These are phyloP conservation scores for Mariannaea sp. DNA, from an alignment of 2,329 filamentous ascomycete genomes.

Conservation along the genomic window DNA sequence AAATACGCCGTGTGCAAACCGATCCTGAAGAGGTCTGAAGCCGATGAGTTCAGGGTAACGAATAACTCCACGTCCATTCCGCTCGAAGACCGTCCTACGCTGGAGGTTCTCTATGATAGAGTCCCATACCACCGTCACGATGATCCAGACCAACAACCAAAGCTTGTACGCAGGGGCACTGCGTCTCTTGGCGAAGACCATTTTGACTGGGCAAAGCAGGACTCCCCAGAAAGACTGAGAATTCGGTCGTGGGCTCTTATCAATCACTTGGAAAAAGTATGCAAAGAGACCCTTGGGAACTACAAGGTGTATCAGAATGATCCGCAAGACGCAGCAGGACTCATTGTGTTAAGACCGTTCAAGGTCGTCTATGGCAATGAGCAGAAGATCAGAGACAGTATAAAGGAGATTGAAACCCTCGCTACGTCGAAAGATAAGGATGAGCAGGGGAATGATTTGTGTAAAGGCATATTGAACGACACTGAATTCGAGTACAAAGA, in stretches of 20 bases:
- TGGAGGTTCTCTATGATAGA: neutral
- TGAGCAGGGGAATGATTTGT: neutral
- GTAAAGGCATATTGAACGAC: neutral
- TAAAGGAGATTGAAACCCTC: neutral
- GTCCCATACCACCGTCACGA: neutral
- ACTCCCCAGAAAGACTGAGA: conserved; percentile 1
- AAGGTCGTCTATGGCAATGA: conserved; percentile 13
- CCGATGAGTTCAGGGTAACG: neutral
- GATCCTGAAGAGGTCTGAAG: neutral
- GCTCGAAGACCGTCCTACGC: neutral
- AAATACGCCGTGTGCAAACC: neutral
- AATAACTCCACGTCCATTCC: neutral
- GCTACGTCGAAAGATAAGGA: neutral
- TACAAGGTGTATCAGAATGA: neutral
- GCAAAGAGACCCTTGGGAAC: neutral
- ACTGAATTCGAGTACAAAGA: neutral
- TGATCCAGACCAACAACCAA: neutral
- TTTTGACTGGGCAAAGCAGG: neutral
- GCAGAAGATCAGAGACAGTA: conserved; percentile 5
- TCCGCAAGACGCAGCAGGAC: neutral
- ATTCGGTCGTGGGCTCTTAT: conserved; percentile 5
- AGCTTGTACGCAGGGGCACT: neutral
- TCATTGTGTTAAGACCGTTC: conserved; percentile 15
- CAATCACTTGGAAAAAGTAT: neutral
- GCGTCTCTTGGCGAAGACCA: neutral